These are phyloP conservation scores for Hericium rajendrae DNA, from an alignment of 768 basidiomycete species.

Conservation along the genomic window DNA sequence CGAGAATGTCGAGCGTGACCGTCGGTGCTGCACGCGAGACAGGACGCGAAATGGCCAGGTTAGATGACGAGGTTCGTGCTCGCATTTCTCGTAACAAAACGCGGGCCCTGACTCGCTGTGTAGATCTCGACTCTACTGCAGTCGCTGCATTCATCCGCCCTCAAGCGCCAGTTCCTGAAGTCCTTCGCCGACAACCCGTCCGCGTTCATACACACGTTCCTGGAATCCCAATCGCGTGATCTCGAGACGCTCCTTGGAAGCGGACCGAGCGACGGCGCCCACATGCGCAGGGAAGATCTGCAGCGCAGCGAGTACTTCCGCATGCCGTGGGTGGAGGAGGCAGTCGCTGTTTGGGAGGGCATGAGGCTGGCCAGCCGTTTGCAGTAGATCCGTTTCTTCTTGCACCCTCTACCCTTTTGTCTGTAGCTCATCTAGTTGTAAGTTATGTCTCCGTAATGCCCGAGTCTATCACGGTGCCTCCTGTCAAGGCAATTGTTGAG, in stretches of 20 bases:
- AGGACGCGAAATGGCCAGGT: conserved; percentile 49
- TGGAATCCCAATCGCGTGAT: conserved; percentile 88
- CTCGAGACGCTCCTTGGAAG: conserved; percentile 84
- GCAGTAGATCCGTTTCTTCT: background rate
- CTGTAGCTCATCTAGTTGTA: background rate
- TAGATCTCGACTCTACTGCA: conserved; percentile 81
- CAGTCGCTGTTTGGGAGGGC: conserved; percentile 7
- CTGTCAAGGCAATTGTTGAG: too few species aligned
- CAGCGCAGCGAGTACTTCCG: conserved; percentile 85
- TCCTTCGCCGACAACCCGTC: conserved; percentile 74
- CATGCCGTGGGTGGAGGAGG: conserved; percentile 77
- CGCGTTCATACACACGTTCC: conserved; percentile 80
- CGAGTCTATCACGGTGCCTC: too few species aligned
- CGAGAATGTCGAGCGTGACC: conserved; percentile 59
- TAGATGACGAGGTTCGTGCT: conserved; percentile 78
- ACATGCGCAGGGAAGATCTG: conserved; percentile 81
- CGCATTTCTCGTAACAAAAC: background rate
- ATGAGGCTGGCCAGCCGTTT: background rate
- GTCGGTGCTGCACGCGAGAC: conserved; percentile 64
- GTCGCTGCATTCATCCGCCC: conserved; percentile 76
- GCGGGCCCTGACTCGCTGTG: background rate
- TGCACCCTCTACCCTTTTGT: background rate
- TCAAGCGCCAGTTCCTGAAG: conserved; percentile 79
- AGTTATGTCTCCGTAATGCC: too few species aligned
- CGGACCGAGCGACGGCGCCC: conserved; percentile 69